Evolutionary conservation across 768 basidiomycete species (phyloP).

Genomic region (Clavulina sp.): DNA sequence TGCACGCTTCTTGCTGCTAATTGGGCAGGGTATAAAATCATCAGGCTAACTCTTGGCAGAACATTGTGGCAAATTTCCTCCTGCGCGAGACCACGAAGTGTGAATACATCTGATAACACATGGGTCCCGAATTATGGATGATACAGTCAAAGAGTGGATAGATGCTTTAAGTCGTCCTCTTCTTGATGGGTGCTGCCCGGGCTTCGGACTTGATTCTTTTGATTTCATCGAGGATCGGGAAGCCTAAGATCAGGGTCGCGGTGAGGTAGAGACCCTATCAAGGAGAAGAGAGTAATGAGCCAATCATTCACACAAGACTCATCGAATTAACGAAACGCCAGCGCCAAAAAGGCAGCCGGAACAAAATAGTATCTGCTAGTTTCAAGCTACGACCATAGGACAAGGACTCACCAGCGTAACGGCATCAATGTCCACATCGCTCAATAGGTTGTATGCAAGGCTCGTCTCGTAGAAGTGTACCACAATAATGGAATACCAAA

Average conservation of each 20-base stretch:
- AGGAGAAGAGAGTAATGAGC: not conserved
- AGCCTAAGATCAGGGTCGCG: not conserved
- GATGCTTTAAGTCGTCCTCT: not conserved
- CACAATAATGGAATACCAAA: not conserved
- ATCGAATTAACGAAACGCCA: not conserved
- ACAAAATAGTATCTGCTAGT: too few species aligned
- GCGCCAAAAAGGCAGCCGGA: not conserved
- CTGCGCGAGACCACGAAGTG: not conserved
- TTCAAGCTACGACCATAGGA: too few species aligned
- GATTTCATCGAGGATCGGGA: not conserved
- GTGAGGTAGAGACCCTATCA: not conserved
- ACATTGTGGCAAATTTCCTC: not conserved
- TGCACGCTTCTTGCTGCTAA: too few species aligned
- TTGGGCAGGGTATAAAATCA: too few species aligned
- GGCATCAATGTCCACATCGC: too few species aligned
- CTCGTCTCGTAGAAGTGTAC: not conserved
- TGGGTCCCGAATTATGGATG: not conserved
- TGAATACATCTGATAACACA: not conserved
- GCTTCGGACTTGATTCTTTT: not conserved
- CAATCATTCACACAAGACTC: not conserved
- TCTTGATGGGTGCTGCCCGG: not conserved
- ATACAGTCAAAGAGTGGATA: not conserved
- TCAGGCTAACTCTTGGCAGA: not conserved
- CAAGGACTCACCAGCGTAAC: too few species aligned
- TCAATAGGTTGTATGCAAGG: not conserved